Percentiles rank a stretch among this genome's conserved stretches.
Conservation (phyloP, 805 yeast species). For the Myxozyma nipponensis region DNA sequence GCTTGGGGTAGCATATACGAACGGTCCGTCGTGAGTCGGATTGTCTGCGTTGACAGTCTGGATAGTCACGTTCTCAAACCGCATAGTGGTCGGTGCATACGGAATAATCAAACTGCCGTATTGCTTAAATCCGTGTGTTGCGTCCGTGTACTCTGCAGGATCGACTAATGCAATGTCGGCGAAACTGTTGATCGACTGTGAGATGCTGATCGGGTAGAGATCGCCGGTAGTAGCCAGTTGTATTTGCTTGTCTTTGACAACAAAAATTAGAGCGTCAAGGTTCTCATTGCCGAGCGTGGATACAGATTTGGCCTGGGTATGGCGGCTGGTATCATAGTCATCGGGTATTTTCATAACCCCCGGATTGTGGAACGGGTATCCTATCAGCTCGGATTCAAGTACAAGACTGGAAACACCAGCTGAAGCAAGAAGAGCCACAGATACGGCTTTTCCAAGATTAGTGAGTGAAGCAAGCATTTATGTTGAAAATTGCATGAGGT, state of each 20-base stretch:
- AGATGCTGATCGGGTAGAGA: slow-evolving; percentile 1
- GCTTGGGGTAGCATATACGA: not conserved
- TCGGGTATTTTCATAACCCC: not conserved
- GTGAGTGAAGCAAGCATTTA: not conserved
- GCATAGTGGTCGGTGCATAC: slow-evolving; percentile 8
- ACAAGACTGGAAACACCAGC: not conserved
- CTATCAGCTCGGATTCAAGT: not conserved
- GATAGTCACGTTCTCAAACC: slow-evolving; percentile 6
- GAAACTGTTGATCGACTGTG: slow-evolving; percentile 3
- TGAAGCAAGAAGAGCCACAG: not conserved
- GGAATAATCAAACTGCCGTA: slow-evolving; percentile 12
- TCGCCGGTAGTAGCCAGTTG: slow-evolving; percentile 4
- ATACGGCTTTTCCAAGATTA: not conserved
- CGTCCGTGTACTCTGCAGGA: slow-evolving; percentile 2
- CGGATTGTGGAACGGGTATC: not conserved
- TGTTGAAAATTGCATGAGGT: not conserved
- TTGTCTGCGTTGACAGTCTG: slow-evolving; percentile 5
- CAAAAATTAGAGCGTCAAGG: slow-evolving; percentile 1
- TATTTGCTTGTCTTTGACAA: not conserved
- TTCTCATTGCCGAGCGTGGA: not conserved
- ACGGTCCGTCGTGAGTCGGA: not conserved
- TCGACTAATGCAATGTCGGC: slow-evolving; percentile 6
- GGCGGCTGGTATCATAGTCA: not conserved
- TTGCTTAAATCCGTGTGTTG: not conserved
- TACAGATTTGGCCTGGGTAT: not conserved